Evolutionary conservation across 306 rosid species (phyloP).

Genomic region (Pueraria montana): DNA sequence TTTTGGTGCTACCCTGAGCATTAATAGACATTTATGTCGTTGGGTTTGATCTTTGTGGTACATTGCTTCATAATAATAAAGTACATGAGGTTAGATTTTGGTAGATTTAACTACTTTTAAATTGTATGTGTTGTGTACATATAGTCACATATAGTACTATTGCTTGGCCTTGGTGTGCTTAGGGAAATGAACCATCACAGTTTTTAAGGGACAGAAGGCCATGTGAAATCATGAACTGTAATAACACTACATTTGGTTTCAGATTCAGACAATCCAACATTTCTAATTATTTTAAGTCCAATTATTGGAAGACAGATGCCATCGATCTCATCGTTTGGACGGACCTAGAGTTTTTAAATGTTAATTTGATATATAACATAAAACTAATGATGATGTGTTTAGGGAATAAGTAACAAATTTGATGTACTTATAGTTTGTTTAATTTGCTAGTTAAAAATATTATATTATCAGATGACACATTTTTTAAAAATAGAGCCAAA

Average conservation of each 20-base stretch:
- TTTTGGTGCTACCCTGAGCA: constrained; percentile 2
- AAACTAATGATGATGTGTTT: constrained; percentile 1
- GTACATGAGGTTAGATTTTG: constrained; percentile 33
- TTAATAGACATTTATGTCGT: constrained; percentile 31
- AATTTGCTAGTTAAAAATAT: not conserved
- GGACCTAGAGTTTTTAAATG: not conserved
- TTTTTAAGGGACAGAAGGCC: constrained; percentile 50
- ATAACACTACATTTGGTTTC: constrained; percentile 1
- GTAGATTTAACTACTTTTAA: constrained; percentile 35
- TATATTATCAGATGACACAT: not conserved
- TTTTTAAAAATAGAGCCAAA: not conserved
- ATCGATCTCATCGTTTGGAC: constrained; percentile 42
- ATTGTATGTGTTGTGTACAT: not conserved
- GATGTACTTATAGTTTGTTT: not conserved
- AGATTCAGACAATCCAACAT: constrained; percentile 39
- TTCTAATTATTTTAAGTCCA: constrained; percentile 47
- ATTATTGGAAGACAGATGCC: constrained; percentile 50
- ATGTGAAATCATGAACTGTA: constrained; percentile 53
- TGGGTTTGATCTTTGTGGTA: constrained; percentile 24
- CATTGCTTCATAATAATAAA: constrained; percentile 27
- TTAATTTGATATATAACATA: not conserved
- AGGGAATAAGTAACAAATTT: constrained; percentile 1
- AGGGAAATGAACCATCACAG: constrained; percentile 48
- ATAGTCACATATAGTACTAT: not conserved
- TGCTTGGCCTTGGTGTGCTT: constrained; percentile 23